Evolutionary conservation across 1,139 yeast genomes (phyloP), one percentile per base, ranked within the genome.

Genomic region (Yamadazyma friedrichii): DNA sequence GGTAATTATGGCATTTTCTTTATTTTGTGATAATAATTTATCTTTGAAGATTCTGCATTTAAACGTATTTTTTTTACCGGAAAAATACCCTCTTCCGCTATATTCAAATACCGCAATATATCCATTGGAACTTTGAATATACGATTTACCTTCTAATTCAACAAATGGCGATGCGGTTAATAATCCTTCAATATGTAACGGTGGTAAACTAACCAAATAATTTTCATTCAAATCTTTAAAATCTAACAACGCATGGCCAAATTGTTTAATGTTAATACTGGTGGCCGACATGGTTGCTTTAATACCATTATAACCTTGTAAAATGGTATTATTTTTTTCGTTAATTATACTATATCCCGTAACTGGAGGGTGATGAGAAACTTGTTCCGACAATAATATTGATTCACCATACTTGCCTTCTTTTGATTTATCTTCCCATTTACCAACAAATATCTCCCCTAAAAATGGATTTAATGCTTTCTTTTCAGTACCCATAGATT

Each of bases 121-220:
- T 9, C 98, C 98, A 39, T 79, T 74, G 6, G 95, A 82, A 30
- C 89, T 74, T 63, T 87, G 95, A 55, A 93, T 88, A 58, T 70
- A 81, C 15, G 95, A 78, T 49, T 81, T 81, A 44, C 95, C 95
- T 59, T 91, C 97, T 48, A 93, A 75, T 62, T 87, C 95, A 32
- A 85, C 91, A 64, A 83, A 89, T 26, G 98, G 98, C 3, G 94
- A 75, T 4, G 96, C 97, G 48, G 86, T 82, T 46, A 91, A 67
- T 46, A 93, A 76, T 15, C 98, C 98, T 66, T 93, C 98, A 47
- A 93, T 84, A 62, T 91, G 98, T 52, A 93, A 74, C n/a, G 96
- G 88, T 10, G 98, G 98, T 53, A 91, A 74, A n/a, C 97, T 88
- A 43, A 89, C 72, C 55, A 88, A 68, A 62, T 84, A 93, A 9